Conservation (phyloP, 2,329 filamentous ascomycete genomes). For the Microthyrium microscopicum region DNA sequence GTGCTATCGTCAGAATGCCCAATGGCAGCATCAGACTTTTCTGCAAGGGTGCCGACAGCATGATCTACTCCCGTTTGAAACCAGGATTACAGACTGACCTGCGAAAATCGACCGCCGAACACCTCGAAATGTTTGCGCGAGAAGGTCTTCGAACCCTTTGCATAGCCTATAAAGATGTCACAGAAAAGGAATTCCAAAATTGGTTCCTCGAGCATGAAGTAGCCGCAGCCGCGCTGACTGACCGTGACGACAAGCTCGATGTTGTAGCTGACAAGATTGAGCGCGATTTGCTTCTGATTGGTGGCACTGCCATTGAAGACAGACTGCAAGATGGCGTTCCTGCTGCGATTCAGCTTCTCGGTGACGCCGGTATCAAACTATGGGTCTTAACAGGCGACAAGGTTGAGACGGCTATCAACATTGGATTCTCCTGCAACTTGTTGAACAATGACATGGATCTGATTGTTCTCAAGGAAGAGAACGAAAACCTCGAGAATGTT, state of each 20-base stretch:
- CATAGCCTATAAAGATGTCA: constrained; percentile 67
- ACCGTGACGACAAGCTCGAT: constrained; percentile 88
- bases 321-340: constrained; percentile 91
- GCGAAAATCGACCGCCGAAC: constrained; percentile 69
- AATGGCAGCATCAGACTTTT: constrained; percentile 77
- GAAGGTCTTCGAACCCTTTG: constrained; percentile 92
- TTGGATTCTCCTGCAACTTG: constrained; percentile 96
- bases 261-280: constrained; percentile 81
- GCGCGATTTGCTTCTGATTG: constrained; percentile 70
- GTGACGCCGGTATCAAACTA: constrained; percentile 87
- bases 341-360: constrained; percentile 82
- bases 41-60: constrained; percentile 94
- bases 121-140: constrained; percentile 90
- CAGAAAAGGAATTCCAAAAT: constrained; percentile 63
- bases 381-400: constrained; percentile 99
- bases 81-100: constrained; percentile 74
- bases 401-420: constrained; percentile 98
- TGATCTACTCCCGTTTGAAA: constrained; percentile 85
- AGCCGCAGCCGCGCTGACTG: constrained; percentile 65
- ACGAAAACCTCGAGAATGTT: constrained; percentile 48
- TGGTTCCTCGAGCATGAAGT: constrained; percentile 83
- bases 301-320: constrained; percentile 95
- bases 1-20: constrained; percentile 88
- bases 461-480: constrained; percentile 71
- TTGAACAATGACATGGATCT: constrained; percentile 97